Base-by-base conservation (phyloP, 768 basidiomycete genomes). In the Clavaria fumosa region DNA sequence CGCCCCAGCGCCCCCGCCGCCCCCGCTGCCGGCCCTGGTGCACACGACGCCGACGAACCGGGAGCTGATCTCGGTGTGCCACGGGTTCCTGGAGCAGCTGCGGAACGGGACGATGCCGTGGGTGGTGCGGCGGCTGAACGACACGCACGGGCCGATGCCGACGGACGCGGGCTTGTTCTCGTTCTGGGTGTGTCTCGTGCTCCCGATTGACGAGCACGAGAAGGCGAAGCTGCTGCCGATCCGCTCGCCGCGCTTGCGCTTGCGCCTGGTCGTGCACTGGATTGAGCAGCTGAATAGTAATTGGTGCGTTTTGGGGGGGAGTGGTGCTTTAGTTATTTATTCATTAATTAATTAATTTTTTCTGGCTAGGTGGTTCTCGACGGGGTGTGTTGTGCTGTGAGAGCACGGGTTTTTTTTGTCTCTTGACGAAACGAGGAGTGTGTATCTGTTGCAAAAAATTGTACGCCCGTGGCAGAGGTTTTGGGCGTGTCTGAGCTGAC, bases 251-350 rank as follows among this genome's bases (percentile, higher is more conserved):
- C 69, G 80, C 19, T 62, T 95, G 43, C 67, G 93, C 22, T 59
- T 97, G 38, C 64, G 80, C 39, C 65, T 97, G 48, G 79, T 95
- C 41, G 83, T 84, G 19, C 82, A 88, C 50, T 97, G 93, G 93
- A 91, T 96, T 49, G 88, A 95, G 60, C 62, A 65, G 51, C 53
- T 68, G 31, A 65, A 64, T 49, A 63, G 57, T 51, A 65, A 68
- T 47, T 70, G 67, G 69, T 69, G 60, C 53, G 59, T 55, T 40
- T 47, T 34, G 24, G 33, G 31, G 35, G 45, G 47, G 34, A 43
- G 39, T 40, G 37, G 53, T 24, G 45, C 37, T 53, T 43, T 52
- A 43, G 37, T 30, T 9, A 45, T 43, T 42, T 54, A 50, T 54
- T 57, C 46, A 55, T 50, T 49, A 38, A 38, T 47, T 54, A 53